Evolutionary conservation across 2,329 filamentous ascomycete genomes (phyloP).

Genomic region (Teratosphaeria gauchensis): DNA sequence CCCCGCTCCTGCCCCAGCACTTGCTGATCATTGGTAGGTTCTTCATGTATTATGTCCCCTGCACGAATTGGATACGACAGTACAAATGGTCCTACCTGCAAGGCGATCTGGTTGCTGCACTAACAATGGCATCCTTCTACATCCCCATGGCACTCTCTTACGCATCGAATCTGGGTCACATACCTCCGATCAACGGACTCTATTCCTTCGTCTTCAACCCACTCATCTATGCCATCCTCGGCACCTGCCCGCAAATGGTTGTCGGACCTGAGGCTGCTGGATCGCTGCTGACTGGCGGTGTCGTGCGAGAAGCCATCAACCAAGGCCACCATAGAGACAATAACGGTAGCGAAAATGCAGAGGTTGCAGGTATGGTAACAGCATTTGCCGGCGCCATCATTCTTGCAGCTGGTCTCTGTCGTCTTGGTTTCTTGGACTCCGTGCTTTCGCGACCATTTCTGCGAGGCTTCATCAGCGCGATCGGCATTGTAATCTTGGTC

Average conservation of each 20-base stretch:
- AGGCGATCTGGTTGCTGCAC: constrained; percentile 76
- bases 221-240: constrained; percentile 79
- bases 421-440: constrained; percentile 87
- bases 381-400: constrained; percentile 83
- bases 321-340: constrained; percentile 55
- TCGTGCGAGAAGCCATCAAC: constrained; percentile 69
- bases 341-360: constrained; percentile 62
- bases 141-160: constrained; percentile 94
- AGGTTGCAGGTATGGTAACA: constrained; percentile 79
- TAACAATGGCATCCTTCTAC: constrained; percentile 98
- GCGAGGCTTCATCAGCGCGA: constrained; percentile 91
- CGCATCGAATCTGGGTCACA: constrained; percentile 82
- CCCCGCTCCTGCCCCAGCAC: constrained; percentile 1
- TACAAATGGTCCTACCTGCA: constrained; percentile 74
- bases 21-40: constrained; percentile 50
- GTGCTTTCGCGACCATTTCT: constrained; percentile 88
- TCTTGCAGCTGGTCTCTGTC: constrained; percentile 71
- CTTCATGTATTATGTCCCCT: constrained; percentile 84
- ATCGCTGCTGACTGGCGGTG: constrained; percentile 78
- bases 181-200: constrained; percentile 85
- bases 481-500: constrained; percentile 91
- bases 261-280: constrained; percentile 92
- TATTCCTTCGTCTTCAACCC: constrained; percentile 93
- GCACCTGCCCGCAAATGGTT: constrained; percentile 85
- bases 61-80: constrained; percentile 80